Evolutionary conservation across 306 rosid genomes (phyloP).

Genomic region (Glycine soja): DNA sequence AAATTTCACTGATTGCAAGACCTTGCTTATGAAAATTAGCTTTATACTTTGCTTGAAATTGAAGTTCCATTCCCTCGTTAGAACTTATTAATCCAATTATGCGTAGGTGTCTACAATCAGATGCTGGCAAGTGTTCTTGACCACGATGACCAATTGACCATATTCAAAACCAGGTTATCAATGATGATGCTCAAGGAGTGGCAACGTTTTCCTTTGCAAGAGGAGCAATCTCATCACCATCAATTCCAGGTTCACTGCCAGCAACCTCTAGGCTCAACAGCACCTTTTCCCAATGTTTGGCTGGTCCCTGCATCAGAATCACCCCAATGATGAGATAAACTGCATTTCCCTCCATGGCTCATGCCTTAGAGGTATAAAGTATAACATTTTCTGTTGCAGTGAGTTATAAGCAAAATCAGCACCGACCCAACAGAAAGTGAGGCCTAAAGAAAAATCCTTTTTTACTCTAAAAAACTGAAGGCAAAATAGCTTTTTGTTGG

Average conservation of each 20-base stretch:
- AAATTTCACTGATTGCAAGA: conserved; percentile 19
- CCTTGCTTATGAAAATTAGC: not conserved
- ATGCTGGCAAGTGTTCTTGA: conserved; percentile 20
- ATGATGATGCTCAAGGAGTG: conserved; percentile 63
- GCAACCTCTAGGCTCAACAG: conserved; percentile 74
- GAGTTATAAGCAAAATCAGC: no score
- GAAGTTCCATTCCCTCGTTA: conserved; percentile 13
- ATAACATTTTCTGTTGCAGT: no score
- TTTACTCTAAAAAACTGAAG: no score
- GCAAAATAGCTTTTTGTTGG: no score
- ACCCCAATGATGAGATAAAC: not conserved
- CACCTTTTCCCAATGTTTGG: conserved; percentile 78
- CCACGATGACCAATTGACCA: not conserved
- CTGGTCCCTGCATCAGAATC: conserved; percentile 70
- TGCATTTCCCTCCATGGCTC: no score
- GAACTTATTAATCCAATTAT: conserved; percentile 30
- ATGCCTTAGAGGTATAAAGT: no score
- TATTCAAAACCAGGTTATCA: not conserved
- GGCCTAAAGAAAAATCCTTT: no score
- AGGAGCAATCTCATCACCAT: conserved; percentile 85
- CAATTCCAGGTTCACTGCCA: conserved; percentile 49
- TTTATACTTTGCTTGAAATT: conserved; percentile 31
- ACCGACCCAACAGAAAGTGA: no score
- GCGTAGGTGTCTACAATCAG: not conserved
- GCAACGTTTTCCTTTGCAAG: conserved; percentile 80